Evolutionary conservation across 495 filamentous ascomycete genomes (phyloP), one percentile per base, ranked within the genome.

Genomic region (Pseudomonodictys pantanalensis): DNA sequence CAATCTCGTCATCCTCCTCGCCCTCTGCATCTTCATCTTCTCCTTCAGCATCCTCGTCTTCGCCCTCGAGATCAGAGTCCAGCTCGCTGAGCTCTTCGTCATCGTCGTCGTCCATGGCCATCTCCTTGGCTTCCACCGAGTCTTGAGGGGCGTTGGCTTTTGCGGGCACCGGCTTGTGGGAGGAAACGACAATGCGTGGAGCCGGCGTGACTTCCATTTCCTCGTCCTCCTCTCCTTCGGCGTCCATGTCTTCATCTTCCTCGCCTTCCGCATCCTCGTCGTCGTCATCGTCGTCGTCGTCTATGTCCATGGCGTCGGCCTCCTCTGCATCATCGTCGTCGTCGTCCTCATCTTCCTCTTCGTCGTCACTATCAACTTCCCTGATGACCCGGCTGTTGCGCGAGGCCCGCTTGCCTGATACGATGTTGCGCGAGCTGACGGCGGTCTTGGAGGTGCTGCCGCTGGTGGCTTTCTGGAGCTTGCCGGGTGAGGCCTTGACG

Each of bases 181-280:
- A 44, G 10, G 58, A 35, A 39, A 73, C 75, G 24, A 70, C 54
- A 17, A 67, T 61, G 17, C 59, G 23, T 22, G 66, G 55, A 18
- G 56, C 64, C n/a, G 71, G 74, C 1, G 77, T 75, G 12, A 70
- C 70, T 20, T 69, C 69, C 69, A 71, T 71, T 24, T 73, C 71
- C 10, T 66, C 68, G 60, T 85, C 81, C 73, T 81, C 81, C 33
- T 84, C 81, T 5, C 81, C 60, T 60, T 82, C 82, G 20, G 77
- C 79, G 62, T 83, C 79, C 56, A 47, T 73, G 18, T 78, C 72
- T 80, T 96, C 49, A 83, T 86, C 20, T 93, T 97, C 63, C 89
- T 97, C 30, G 77, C 83, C 45, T 97, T 96, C 76, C 96, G 97
- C 77, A 93, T 82, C 28, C 76, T 96, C 39, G 83, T 97, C 83